Evolutionary conservation across 441 rosid genomes (phyloP).

Genomic region (Pelargonium australe): DNA sequence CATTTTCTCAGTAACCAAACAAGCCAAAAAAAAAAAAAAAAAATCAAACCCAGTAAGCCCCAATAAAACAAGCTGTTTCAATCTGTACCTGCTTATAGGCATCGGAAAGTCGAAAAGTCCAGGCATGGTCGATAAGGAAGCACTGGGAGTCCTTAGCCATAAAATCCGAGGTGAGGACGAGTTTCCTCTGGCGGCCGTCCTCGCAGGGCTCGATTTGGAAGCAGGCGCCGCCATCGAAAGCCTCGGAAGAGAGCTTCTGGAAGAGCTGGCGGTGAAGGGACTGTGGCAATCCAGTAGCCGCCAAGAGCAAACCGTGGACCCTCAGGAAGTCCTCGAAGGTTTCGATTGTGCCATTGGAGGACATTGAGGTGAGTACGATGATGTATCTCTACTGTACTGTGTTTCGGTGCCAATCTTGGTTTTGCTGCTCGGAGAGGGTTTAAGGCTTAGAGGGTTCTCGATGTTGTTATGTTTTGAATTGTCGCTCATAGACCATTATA

Average conservation of each 20-base stretch:
- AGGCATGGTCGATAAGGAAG: conserved; percentile 87
- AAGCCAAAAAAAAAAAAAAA: not conserved
- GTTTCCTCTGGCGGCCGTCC: conserved; percentile 58
- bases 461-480: too few species aligned
- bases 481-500: too few species aligned
- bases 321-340: conserved; percentile 69
- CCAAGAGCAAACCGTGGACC: conserved; percentile 68
- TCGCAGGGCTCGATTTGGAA: conserved; percentile 66
- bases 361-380: not conserved
- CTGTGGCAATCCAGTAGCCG: conserved; percentile 74
- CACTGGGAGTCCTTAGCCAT: conserved; percentile 60
- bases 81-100: conserved; percentile 62
- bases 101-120: conserved; percentile 87
- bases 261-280: conserved; percentile 57
- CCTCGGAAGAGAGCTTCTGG: conserved; percentile 60
- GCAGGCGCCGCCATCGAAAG: conserved; percentile 76
- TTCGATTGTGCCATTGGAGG: conserved; percentile 25
- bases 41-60: not conserved
- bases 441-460: too few species aligned
- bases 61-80: not conserved
- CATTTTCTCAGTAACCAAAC: not conserved
- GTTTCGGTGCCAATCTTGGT: too few species aligned
- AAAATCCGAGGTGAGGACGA: conserved; percentile 52
- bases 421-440: too few species aligned
- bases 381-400: too few species aligned